phyloP scores from a whole-genome alignment of 208 protist genomes.

The Trypanosoma mega region DNA sequence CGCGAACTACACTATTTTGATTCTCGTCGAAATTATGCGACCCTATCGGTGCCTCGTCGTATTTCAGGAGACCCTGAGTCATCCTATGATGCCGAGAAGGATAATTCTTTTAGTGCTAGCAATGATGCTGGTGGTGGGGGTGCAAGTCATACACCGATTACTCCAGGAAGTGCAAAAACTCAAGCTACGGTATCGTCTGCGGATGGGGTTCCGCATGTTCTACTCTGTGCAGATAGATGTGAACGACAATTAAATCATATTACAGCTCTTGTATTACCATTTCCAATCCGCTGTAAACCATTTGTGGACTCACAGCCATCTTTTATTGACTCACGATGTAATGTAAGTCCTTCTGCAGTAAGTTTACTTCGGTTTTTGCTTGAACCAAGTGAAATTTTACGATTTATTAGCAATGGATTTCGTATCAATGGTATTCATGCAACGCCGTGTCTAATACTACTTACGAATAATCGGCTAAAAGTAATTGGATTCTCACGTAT shows the following conservation, averaged over 20 bases:
- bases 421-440: conserved; percentile 81
- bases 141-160: no score
- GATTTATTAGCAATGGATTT: conserved; percentile 89
- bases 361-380: conserved; percentile 74
- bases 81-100: no score
- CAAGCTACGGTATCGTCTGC: no score
- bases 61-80: not conserved
- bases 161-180: no score
- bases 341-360: conserved; percentile 58
- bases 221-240: conserved; percentile 47
- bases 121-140: no score
- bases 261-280: conserved; percentile 50
- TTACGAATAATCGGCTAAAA: conserved; percentile 65
- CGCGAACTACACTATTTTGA: conserved; percentile 19
- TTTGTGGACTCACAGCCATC: conserved; percentile 29
- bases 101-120: no score
- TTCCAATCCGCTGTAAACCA: conserved; percentile 54
- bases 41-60: not conserved
- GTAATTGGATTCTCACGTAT: conserved; percentile 74
- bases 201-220: not conserved
- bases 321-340: conserved; percentile 52
- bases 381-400: conserved; percentile 64
- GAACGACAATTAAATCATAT: conserved; percentile 73
- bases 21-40: conserved; percentile 17
- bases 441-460: conserved; percentile 80